Evolutionary conservation across 148 eudicot genomes (phyloP).

Genomic region (Nepenthes gracilis): DNA sequence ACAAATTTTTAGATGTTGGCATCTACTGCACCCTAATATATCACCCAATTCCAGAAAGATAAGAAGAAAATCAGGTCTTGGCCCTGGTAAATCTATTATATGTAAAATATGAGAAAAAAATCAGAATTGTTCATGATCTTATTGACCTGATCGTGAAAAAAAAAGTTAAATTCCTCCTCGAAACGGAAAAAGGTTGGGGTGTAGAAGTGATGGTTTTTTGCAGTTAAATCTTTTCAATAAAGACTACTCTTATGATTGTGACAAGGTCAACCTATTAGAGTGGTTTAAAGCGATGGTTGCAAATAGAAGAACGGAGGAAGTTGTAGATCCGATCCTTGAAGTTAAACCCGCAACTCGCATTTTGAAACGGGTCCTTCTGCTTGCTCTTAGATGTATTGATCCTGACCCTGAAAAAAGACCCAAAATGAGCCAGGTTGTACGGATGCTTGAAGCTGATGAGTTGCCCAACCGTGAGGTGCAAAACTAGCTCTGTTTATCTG

Average conservation of each 20-base stretch:
- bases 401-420: conserved; percentile 79
- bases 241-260: not conserved
- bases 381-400: conserved; percentile 85
- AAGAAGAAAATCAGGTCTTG: too few relatives aligned
- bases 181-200: too few relatives aligned
- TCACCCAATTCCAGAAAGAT: too few relatives aligned
- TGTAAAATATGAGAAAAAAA: too few relatives aligned
- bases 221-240: not conserved
- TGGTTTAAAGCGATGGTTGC: conserved; percentile 95
- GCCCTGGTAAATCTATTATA: too few relatives aligned
- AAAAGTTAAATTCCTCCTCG: too few relatives aligned
- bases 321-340: conserved; percentile 65
- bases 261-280: conserved; percentile 74
- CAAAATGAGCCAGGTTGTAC: conserved; percentile 80
- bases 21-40: too few relatives aligned
- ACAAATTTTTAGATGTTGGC: not conserved
- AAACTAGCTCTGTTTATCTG: not conserved
- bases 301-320: conserved; percentile 75
- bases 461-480: conserved; percentile 24
- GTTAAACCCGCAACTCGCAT: conserved; percentile 62
- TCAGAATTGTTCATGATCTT: too few relatives aligned
- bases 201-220: not conserved
- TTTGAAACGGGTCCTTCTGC: conserved; percentile 74
- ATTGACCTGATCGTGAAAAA: too few relatives aligned
- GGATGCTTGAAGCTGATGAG: conserved; percentile 94